Percentiles rank a stretch among this genome's conserved stretches.
Conservation (phyloP, 2,329 filamentous ascomycete genomes). For the Ustulina deusta region DNA sequence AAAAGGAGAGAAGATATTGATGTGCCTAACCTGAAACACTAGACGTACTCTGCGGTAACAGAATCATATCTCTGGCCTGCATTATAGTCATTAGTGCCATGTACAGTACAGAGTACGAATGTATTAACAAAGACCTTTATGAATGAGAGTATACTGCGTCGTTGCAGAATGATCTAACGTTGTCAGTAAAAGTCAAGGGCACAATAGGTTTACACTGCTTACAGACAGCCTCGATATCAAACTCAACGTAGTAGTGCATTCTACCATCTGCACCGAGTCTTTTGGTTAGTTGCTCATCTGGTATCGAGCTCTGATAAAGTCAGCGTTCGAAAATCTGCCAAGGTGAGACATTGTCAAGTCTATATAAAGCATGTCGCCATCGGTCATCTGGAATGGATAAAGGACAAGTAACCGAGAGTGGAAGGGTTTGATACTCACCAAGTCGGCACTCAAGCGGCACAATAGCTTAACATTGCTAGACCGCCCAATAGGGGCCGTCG, state of each 20-base stretch:
- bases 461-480: conserved; percentile 55
- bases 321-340: background rate
- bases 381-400: background rate
- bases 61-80: conserved; percentile 56
- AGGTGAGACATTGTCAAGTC: background rate
- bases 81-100: conserved; percentile 38
- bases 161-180: conserved; percentile 54
- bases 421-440: conserved; percentile 37
- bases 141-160: conserved; percentile 58
- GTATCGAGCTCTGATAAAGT: conserved; percentile 52
- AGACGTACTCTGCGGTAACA: conserved; percentile 59
- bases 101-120: no score
- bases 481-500: conserved; percentile 51
- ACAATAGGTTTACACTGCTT: conserved; percentile 29
- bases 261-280: conserved; percentile 53
- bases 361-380: background rate
- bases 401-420: background rate
- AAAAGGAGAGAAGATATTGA: background rate
- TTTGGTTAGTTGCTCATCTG: conserved; percentile 52
- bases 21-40: background rate
- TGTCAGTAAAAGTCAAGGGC: conserved; percentile 4
- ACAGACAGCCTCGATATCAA: conserved; percentile 57
- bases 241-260: conserved; percentile 56
- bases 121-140: conserved; percentile 51
- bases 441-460: conserved; percentile 55